Conservation (phyloP, 2,329 filamentous ascomycete species). For the Aspergillus novoparasiticus region DNA sequence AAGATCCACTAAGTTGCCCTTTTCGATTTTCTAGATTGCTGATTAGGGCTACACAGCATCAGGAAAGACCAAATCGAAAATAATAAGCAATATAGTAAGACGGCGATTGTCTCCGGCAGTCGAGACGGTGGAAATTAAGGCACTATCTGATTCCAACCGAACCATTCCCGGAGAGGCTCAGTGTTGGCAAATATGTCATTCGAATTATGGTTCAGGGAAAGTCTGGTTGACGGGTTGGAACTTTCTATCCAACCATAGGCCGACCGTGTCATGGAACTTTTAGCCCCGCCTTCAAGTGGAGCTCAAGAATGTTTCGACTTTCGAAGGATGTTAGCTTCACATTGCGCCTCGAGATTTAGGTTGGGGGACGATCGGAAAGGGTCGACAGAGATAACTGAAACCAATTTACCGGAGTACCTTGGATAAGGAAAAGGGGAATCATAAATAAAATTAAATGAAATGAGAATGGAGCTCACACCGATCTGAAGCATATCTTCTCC, state of each 20-base stretch:
- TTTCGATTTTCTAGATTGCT: neutral
- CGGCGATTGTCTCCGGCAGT: neutral
- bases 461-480: neutral
- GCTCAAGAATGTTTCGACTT: conserved; percentile 1
- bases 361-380: neutral
- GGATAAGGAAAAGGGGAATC: neutral
- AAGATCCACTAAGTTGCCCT: neutral
- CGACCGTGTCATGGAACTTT: neutral
- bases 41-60: neutral
- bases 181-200: neutral
- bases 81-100: neutral
- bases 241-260: neutral
- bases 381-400: neutral
- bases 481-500: conserved; percentile 2
- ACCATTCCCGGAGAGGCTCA: neutral
- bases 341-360: neutral
- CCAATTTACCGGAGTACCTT: neutral
- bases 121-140: neutral
- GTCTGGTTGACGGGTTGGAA: neutral
- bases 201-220: conserved; percentile 1
- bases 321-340: neutral
- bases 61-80: neutral
- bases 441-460: neutral
- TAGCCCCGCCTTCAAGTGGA: conserved; percentile 3
- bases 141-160: neutral